A percentile compares a stretch with the other conserved stretches of the same genome.
Evolutionary conservation across 2,329 filamentous ascomycete species (phyloP).

Genomic region (Neofusicoccum ribis): DNA sequence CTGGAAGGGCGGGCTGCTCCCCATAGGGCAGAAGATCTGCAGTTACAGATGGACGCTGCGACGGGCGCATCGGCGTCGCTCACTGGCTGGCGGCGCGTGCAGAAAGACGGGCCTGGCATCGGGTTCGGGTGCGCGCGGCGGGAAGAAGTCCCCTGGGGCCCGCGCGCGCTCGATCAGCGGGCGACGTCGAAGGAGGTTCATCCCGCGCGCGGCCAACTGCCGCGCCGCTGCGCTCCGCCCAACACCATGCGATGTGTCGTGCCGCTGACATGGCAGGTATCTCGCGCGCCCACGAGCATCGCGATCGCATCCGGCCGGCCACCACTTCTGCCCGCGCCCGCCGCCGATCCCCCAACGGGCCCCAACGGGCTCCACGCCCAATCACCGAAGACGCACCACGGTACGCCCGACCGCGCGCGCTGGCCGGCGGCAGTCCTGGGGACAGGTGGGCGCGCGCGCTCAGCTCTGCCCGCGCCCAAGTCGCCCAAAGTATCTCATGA

Average conservation of each 20-base stretch:
- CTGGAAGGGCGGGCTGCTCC: not conserved
- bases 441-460: not conserved
- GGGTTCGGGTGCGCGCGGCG: not conserved
- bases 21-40: constrained; percentile 7
- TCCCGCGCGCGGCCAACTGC: constrained; percentile 9
- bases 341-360: constrained; percentile 14
- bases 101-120: constrained; percentile 3
- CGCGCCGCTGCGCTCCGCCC: not conserved
- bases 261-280: not conserved
- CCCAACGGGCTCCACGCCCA: constrained; percentile 7
- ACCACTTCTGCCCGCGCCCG: not conserved
- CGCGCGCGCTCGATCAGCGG: constrained; percentile 6
- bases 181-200: not conserved
- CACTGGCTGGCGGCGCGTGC: constrained; percentile 10
- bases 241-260: constrained; percentile 7
- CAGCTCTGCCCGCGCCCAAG: constrained; percentile 14
- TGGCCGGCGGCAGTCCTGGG: not conserved
- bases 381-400: constrained; percentile 18
- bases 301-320: not conserved
- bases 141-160: constrained; percentile 6
- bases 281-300: not conserved
- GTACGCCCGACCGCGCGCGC: constrained; percentile 14
- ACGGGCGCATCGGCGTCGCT: not conserved
- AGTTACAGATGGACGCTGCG: constrained; percentile 13
- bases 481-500: constrained; percentile 12